These are phyloP conservation scores for Alternaria burnsii DNA, from an alignment of 2,329 filamentous ascomycete genomes.

Conservation along the genomic window DNA sequence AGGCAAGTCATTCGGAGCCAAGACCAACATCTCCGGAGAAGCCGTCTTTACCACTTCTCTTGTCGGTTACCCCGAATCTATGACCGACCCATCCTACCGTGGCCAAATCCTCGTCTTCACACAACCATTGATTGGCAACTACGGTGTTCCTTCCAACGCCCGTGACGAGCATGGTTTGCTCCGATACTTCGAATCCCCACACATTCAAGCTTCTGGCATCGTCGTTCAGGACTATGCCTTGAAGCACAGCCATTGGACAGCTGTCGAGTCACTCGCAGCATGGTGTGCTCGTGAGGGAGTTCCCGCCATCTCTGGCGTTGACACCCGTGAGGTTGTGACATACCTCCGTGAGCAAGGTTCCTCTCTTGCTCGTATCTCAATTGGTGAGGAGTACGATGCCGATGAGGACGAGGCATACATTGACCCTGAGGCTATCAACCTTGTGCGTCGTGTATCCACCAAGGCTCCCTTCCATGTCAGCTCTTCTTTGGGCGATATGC, in stretches of 20 bases:
- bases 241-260: constrained; percentile 98
- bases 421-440: constrained; percentile 95
- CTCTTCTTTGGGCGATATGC: constrained; percentile 81
- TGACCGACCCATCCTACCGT: constrained; percentile 74
- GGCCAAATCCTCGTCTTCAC: constrained; percentile 98
- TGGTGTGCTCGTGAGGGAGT: constrained; percentile 98
- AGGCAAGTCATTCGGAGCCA: constrained; percentile 95
- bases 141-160: constrained; percentile 87
- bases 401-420: constrained; percentile 97
- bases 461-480: constrained; percentile 97
- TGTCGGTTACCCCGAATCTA: constrained; percentile 94
- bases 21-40: constrained; percentile 95
- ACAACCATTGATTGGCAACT: constrained; percentile 97
- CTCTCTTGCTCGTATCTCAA: constrained; percentile 90
- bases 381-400: constrained; percentile 97
- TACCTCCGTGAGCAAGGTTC: constrained; percentile 96
- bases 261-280: constrained; percentile 88
- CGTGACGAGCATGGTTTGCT: constrained; percentile 89
- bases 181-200: constrained; percentile 97
- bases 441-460: constrained; percentile 95
- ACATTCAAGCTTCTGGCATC: constrained; percentile 95
- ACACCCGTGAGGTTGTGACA: constrained; percentile 96
- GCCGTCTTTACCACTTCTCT: constrained; percentile 98
- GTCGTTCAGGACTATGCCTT: constrained; percentile 94
- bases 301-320: constrained; percentile 94